Conservation (phyloP, 2,329 filamentous ascomycete species). For the Diplodia sapinea region DNA sequence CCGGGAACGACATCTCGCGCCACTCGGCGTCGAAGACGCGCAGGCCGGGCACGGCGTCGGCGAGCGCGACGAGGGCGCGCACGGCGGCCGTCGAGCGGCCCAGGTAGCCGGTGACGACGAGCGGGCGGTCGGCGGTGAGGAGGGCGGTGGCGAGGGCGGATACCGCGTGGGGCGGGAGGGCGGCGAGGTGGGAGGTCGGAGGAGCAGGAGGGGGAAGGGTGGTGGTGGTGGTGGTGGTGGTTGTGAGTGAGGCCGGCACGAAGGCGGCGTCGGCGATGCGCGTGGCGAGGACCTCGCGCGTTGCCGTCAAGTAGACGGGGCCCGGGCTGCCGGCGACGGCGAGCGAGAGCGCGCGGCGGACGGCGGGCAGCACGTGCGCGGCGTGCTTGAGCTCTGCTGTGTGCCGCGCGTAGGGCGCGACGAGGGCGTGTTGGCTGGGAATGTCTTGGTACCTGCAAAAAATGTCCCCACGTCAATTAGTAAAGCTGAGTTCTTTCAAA, state of each 20-base stretch:
- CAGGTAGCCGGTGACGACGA: slow-evolving; percentile 37
- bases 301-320: slow-evolving; percentile 36
- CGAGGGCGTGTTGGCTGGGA: slow-evolving; percentile 78
- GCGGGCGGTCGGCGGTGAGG: slow-evolving; percentile 33
- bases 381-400: slow-evolving; percentile 73
- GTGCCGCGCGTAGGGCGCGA: slow-evolving; percentile 85
- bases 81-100: slow-evolving; percentile 33
- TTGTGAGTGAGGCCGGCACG: slow-evolving; percentile 28
- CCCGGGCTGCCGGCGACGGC: slow-evolving; percentile 38
- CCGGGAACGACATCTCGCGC: slow-evolving; percentile 37
- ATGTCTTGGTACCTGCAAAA: slow-evolving; percentile 66
- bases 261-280: neutral
- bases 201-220: no score
- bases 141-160: slow-evolving; percentile 33
- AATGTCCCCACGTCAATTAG: neutral
- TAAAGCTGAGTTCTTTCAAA: no score
- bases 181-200: slow-evolving; percentile 14
- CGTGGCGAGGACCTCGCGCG: slow-evolving; percentile 35
- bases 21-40: slow-evolving; percentile 35
- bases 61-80: slow-evolving; percentile 33
- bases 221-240: no score
- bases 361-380: slow-evolving; percentile 55
- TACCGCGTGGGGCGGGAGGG: slow-evolving; percentile 30
- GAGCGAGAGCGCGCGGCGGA: slow-evolving; percentile 40
- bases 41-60: slow-evolving; percentile 34